Base-by-base conservation (phyloP, 768 basidiomycete genomes). In the Mycena capillaripes region DNA sequence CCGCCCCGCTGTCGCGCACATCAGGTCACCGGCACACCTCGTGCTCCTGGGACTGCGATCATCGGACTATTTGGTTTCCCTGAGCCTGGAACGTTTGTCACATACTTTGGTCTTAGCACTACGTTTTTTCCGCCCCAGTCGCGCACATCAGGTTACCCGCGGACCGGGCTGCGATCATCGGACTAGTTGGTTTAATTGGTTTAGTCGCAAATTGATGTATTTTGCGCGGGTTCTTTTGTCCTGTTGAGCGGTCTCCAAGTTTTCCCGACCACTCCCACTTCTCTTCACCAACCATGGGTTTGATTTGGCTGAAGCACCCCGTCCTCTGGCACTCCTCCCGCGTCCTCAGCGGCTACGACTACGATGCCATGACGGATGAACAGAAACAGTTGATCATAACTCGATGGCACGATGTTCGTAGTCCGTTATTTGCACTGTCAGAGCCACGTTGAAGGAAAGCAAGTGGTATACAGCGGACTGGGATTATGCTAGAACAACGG, bases 401-500 rank as follows among this genome's bases (percentile, higher is more conserved):
- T 9, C 73, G 74, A 8, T 81, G 79, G 78, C 79, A 78, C 73
- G 70, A 77, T 53, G 81, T 82, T 40, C 38, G 76, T 75, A 32
- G 10, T 38, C 38, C 38, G 44, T 29, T n/a, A 23, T 32, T 17
- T 6, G 23, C 40, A 27, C 14, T 16, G 7, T 50, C 27, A n/a
- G 29, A 21, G 27, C 0, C 4, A 62, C 7, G 16, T 50, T 58
- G 44, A 70, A 12, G 19, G 6, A 1, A 7, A 30, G 25, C n/a
- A 40, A 50, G 52, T 66, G 60, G 52, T 50, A 52, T 16, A 34
- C 46, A 19, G 79, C 80, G 16, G 81, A 82, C 70, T 79, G 78
- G 80, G 81, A 81, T 65, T 82, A 81, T 55, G 81, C 66, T 0
- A 74, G 74, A 34, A 76, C 81, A 21, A 81, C 79, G 5, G 63